Evolutionary conservation across 768 basidiomycete species (phyloP), one percentile per base, ranked within the genome.

Genomic region (Termitomyces sp.): DNA sequence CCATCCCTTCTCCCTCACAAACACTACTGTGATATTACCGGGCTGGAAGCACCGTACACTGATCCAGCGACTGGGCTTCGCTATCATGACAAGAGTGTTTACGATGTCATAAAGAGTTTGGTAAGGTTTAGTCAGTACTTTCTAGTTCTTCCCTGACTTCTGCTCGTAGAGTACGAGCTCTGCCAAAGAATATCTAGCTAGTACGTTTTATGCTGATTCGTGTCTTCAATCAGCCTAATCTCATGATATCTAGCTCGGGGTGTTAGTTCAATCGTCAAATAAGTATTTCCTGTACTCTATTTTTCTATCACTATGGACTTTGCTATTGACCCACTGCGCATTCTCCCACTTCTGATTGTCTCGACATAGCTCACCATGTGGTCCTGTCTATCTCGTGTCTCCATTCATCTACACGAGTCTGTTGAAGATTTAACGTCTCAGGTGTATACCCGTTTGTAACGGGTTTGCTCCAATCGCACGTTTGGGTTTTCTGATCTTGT

Each of bases 61-160:
- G 89, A 94, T 63, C 91, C 92, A 6, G 82, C 84, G 2, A 92
- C 91, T 0, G 85, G 86, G 1, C 75, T 94, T 10, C 81, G 92
- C 4, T 93, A 89, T 67, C 88, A 93, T 60, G 88, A 93, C 76
- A 91, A 89, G 76, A 89, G 85, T 60, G 83, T 93, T n/a, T 93
- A 92, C 67, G 89, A 91, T 47, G 74, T 91, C 30, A 83, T 93
- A 62, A 90, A 89, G 68, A 79, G 82, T 49, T 72, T 94, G 66
- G 91, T 91, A 58, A 49, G 79, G 68, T 16, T 13, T 53, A 0
- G 40, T 14, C 14, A 9, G 27, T 22, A 18, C 36, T 8, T n/a
- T 10, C 42, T 33, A 26, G 34, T 14, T 47, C 16, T 44, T 18
- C 2, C 22, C 18, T 62, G 33, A 36, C 7, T 34, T 18, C 13